Base-by-base conservation (phyloP, 148 eudicot genomes). In the Chenopodium album region DNA sequence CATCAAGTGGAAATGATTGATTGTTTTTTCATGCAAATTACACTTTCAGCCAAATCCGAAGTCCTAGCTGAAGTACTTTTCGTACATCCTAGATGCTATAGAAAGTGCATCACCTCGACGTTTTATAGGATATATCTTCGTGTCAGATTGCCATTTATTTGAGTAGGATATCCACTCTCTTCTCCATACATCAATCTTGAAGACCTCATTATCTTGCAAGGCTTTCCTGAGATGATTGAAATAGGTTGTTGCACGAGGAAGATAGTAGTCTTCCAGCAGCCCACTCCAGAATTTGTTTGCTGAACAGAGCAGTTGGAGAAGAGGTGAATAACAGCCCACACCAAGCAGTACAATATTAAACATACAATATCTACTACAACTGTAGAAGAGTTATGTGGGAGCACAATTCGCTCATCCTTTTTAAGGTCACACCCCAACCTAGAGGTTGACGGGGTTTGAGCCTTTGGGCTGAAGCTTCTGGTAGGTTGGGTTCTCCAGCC, bases 211-310 rank as follows among this genome's bases (percentile, higher is more conserved):
- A 31, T 85, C 86, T 54, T 81, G 78, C 87, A 94, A 83, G 84
- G 93, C 84, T 85, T 75, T 80, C 19, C 83, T 80, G 78, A 96
- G 83, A 82, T 86, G 90, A 46, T 80, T 79, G 74, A 96, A 94
- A 84, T 91, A 96, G 79, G 88, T 85, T 9, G 94, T 84, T 34
- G 99, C 99, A 73, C 99, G 95, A 7, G 98, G 99, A 67, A 94
- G 94, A 89, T 96, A 96, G 85, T 96, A 96, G 56, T 79, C 91
- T 82, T 87, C 90, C 34, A 94, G 78, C n/a, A 96, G 81, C 78
- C 99, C 99, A 50, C 98, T 94, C 99, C 99, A 96, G 80, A 92
- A 91, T 82, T 94, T 96, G 87, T 96, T 96, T 74, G 98, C 99
- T 96, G 84, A 80, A 20, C 50, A 47, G 23, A 6, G 44, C 74